Evolutionary conservation across 352 stramenopile species (phyloP), one percentile per base, ranked within the genome.

Genomic region (Pythium rhizo-oryzae): DNA sequence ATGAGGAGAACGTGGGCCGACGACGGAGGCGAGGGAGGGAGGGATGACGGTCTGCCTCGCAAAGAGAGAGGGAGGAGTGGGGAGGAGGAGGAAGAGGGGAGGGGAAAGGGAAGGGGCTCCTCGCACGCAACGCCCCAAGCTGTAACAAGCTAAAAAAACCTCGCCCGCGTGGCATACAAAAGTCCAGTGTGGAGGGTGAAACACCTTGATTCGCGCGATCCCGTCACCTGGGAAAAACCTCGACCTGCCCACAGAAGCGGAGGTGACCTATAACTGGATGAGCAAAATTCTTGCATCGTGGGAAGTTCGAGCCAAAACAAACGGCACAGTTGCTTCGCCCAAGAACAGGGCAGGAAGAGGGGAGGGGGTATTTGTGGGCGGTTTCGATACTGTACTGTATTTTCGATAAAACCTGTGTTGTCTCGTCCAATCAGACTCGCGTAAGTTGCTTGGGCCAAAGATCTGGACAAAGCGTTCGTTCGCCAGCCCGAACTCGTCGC

Each of bases 241-340:
- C 70, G 55, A 33, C 21, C 23, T 41, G 11, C 2, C 25, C 43
- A 28, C 0, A 12, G 21, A 19, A 46, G 43, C 49, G 24, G 52
- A 33, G 19, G 43, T 35, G 58, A 67, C 18, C 62, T 70, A 74
- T 74, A 67, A 74, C 67, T 63, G 67, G 56, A 47, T 59, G 61
- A 52, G 43, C 59, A 70, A 74, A 70, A 74, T 35, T 74, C 21
- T 74, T 74, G 49, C 67, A 72, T 44, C 21, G 1, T 8, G 0
- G 2, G 7, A 35, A 49, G 49, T 16, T 59, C 50, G 49, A 43
- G 59, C 59, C 19, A 21, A 35, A 57, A 43, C 52, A 59, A 63
- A 6, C n/a, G 25, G 57, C 51, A 53, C 44, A 65, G 28, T 46
- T 65, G 58, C 9, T 61, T 59, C 23, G 41, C 25, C 37, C 63